phyloP scores from a whole-genome alignment of 805 yeast genomes.

The Metschnikowia koreensis region DNA sequence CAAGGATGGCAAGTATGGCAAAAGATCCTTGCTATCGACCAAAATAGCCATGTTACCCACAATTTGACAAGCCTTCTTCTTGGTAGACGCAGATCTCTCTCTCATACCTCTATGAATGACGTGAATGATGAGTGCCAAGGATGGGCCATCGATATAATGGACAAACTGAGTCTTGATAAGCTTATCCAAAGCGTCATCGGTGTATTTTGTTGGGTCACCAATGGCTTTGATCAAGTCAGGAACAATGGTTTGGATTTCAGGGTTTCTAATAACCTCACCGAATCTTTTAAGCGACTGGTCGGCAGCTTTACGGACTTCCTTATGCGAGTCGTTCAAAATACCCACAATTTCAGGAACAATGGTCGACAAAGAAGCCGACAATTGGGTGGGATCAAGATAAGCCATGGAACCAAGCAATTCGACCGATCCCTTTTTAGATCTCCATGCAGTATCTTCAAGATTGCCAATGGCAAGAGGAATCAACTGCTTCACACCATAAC shows the following conservation, averaged over 20 bases:
- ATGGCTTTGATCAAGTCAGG: constrained; percentile 87
- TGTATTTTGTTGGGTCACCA: constrained; percentile 90
- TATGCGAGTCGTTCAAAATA: constrained; percentile 90
- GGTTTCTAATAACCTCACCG: constrained; percentile 96
- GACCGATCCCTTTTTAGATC: constrained; percentile 95
- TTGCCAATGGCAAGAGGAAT: constrained; percentile 88
- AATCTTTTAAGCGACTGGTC: constrained; percentile 83
- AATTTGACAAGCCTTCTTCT: constrained; percentile 93
- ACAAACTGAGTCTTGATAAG: constrained; percentile 89
- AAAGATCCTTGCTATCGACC: constrained; percentile 82
- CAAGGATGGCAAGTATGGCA: constrained; percentile 77
- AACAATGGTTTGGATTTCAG: constrained; percentile 90
- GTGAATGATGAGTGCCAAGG: constrained; percentile 90
- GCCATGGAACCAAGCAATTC: constrained; percentile 98
- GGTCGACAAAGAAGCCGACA: constrained; percentile 81
- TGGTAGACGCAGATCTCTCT: constrained; percentile 90
- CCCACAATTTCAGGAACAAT: constrained; percentile 97
- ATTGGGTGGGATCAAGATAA: constrained; percentile 89
- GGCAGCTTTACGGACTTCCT: constrained; percentile 95
- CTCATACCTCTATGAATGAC: constrained; percentile 94
- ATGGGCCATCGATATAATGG: constrained; percentile 97
- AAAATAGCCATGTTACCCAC: constrained; percentile 98
- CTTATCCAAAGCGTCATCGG: constrained; percentile 83
- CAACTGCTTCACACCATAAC: constrained; percentile 85
- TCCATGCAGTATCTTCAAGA: constrained; percentile 88